Conservation (phyloP, 2,329 filamentous ascomycete species). For the Neonectria sp. region DNA sequence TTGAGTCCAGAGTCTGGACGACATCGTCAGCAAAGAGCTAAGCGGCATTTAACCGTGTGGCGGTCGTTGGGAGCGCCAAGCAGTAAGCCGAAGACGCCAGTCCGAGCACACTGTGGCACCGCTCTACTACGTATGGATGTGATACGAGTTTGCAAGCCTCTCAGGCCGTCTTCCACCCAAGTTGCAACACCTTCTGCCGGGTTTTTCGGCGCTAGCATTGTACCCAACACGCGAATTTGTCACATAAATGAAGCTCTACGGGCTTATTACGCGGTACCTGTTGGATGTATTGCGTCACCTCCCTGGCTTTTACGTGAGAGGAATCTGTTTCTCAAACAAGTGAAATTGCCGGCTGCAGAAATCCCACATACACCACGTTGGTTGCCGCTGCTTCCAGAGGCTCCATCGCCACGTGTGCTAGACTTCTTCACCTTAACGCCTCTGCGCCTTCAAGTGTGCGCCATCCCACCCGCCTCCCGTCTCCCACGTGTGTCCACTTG, state of each 20-base stretch:
- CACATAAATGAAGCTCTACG: background rate
- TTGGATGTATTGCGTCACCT: background rate
- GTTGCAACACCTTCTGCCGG: background rate
- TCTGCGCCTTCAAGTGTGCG: background rate
- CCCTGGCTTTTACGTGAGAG: background rate
- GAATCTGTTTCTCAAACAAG: background rate
- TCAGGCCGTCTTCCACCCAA: background rate
- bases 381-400: background rate
- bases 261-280: background rate
- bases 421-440: background rate
- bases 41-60: slow-evolving; percentile 19
- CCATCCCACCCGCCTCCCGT: background rate
- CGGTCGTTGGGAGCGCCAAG: slow-evolving; percentile 13
- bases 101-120: slow-evolving; percentile 25
- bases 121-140: background rate
- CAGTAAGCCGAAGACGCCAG: slow-evolving; percentile 21
- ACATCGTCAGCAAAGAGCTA: background rate
- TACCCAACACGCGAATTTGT: background rate
- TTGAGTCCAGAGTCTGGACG: background rate
- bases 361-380: no score
- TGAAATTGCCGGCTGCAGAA: background rate
- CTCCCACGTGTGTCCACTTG: background rate
- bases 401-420: slow-evolving; percentile 1
- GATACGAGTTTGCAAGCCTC: slow-evolving; percentile 16
- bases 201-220: background rate